Conservation (phyloP, 1,139 yeast genomes). For the Pichia norvegensis region DNA sequence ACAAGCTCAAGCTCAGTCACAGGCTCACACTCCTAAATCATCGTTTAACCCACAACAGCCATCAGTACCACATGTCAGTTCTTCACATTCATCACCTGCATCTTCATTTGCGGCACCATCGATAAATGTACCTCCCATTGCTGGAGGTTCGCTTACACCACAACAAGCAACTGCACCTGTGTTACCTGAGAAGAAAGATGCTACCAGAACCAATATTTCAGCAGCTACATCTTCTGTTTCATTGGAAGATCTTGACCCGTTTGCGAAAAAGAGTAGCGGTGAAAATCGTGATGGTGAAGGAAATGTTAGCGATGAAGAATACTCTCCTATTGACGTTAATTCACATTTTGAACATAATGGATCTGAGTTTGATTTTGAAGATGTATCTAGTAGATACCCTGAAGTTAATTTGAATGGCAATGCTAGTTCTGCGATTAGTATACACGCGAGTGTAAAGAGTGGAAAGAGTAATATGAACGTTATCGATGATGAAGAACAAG, state of each 20-base stretch:
- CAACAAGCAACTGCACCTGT: neutral
- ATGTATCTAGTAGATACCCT: conserved; percentile 15
- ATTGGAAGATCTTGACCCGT: conserved; percentile 2
- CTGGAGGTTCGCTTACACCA: neutral
- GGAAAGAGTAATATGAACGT: neutral
- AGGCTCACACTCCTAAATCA: conserved; percentile 10
- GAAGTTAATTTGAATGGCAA: conserved; percentile 11
- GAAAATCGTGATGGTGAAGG: neutral
- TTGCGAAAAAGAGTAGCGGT: neutral
- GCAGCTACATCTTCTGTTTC: conserved; percentile 3
- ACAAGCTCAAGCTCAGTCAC: neutral
- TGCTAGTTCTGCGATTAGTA: neutral
- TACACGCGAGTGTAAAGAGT: neutral
- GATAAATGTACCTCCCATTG: neutral
- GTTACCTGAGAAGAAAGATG: neutral
- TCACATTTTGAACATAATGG: neutral
- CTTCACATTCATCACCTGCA: neutral
- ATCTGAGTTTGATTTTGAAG: neutral
- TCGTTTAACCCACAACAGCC: conserved; percentile 6
- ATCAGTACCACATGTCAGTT: conserved; percentile 9
- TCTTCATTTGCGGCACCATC: neutral
- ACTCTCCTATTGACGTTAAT: neutral
- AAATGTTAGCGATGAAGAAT: neutral
- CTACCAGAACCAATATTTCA: neutral
- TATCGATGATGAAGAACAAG: neutral